phyloP scores from a whole-genome alignment of 495 filamentous ascomycete genomes.

The Lasiosphaeria hispida region DNA sequence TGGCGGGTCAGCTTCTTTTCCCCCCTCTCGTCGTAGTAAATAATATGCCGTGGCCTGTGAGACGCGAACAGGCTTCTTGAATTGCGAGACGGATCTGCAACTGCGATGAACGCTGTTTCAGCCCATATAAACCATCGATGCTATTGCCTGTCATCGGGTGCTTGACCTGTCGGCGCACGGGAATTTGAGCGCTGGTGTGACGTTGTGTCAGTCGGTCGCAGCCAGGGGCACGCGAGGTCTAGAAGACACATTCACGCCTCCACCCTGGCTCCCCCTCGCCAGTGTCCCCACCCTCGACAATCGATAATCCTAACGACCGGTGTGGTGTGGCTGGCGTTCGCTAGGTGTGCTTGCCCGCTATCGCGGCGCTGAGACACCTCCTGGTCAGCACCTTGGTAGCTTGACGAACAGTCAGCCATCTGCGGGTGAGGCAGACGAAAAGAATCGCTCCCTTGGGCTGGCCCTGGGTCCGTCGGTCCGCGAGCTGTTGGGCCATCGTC shows the following conservation, averaged over 20 bases:
- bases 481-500: background rate
- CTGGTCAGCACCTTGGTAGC: no score
- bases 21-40: no score
- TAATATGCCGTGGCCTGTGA: background rate
- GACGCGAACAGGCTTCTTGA: constrained; percentile 1
- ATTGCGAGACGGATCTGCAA: constrained; percentile 27
- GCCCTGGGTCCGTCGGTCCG: no score
- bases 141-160: no score
- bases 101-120: constrained; percentile 21
- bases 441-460: no score
- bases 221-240: background rate
- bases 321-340: no score
- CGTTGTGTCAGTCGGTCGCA: background rate
- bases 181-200: background rate
- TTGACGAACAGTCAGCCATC: no score
- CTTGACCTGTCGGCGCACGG: background rate
- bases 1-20: background rate
- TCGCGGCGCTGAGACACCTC: no score
- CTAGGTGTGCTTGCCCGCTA: no score
- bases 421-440: no score
- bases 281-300: no score
- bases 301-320: no score
- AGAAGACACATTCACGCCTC: background rate
- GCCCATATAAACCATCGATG: constrained; percentile 2
- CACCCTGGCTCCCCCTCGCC: background rate